Evolutionary conservation across 1,284 basidiomycete species (phyloP).

Genomic region (Ceratobasidium sp.): DNA sequence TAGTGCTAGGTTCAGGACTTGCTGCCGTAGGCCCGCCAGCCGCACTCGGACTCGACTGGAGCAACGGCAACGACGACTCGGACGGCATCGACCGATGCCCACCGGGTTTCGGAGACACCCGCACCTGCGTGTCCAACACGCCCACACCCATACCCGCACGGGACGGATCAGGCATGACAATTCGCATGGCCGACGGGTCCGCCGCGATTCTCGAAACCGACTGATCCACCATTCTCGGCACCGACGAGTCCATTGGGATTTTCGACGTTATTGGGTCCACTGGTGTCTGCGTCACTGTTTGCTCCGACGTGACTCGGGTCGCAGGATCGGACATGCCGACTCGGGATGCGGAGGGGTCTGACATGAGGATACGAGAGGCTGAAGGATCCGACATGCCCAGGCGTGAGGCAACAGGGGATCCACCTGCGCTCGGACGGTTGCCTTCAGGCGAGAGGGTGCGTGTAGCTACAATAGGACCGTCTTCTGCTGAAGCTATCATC

Average conservation of each 20-base stretch:
- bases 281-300: no score
- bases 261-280: no score
- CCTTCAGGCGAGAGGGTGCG: constrained; percentile 27
- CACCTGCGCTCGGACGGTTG: constrained; percentile 6
- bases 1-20: neutral
- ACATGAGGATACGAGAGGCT: constrained; percentile 5
- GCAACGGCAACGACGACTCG: constrained; percentile 18
- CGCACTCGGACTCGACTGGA: neutral
- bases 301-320: neutral
- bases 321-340: neutral
- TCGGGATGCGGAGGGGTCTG: constrained; percentile 5
- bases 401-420: constrained; percentile 15
- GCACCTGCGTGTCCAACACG: neutral
- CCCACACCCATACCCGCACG: neutral
- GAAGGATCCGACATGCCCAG: constrained; percentile 9
- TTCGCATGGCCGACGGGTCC: constrained; percentile 19
- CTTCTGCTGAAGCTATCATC: constrained; percentile 20
- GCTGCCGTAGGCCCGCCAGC: neutral
- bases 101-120: constrained; percentile 15
- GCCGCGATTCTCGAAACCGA: neutral
- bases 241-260: neutral
- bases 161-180: constrained; percentile 7
- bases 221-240: neutral
- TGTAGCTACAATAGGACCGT: constrained; percentile 28
- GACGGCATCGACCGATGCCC: constrained; percentile 38